Evolutionary conservation across 2,329 filamentous ascomycete species (phyloP).

Genomic region (Aquanectria penicillioides): DNA sequence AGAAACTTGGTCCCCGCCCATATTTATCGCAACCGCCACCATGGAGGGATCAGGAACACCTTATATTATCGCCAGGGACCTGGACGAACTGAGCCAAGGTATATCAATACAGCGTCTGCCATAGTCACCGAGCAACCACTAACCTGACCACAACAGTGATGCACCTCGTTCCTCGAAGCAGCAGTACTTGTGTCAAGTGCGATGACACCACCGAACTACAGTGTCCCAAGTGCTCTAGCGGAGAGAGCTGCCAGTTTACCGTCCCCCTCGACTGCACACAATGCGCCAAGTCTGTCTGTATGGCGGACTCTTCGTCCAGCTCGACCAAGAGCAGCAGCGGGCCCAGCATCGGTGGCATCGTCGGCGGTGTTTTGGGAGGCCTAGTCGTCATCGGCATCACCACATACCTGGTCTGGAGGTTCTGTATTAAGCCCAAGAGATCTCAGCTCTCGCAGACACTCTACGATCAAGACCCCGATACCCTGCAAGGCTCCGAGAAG

Average conservation of each 20-base stretch:
- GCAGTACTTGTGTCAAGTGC: constrained; percentile 59
- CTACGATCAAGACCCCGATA: constrained; percentile 67
- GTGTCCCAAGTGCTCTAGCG: constrained; percentile 57
- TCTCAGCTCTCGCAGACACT: constrained; percentile 65
- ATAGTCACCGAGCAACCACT: constrained; percentile 1
- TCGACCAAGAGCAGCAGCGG: constrained; percentile 49
- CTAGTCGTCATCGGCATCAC: constrained; percentile 77
- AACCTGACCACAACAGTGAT: constrained; percentile 39
- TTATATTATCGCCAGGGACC: constrained; percentile 39
- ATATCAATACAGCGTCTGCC: constrained; percentile 23
- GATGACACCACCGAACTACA: constrained; percentile 51
- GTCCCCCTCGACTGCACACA: constrained; percentile 56
- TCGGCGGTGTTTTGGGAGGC: constrained; percentile 89
- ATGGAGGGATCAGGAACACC: constrained; percentile 37
- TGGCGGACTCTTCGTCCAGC: constrained; percentile 37
- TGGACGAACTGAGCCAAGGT: constrained; percentile 46
- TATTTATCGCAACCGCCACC: constrained; percentile 9
- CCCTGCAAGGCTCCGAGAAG: constrained; percentile 54
- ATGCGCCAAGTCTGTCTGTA: constrained; percentile 61
- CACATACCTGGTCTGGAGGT: constrained; percentile 87
- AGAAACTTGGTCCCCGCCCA: constrained; percentile 18
- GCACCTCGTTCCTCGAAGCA: constrained; percentile 52
- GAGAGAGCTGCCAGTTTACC: constrained; percentile 57
- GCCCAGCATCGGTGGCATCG: constrained; percentile 85
- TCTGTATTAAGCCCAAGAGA: constrained; percentile 84